Base-by-base conservation (phyloP, 2,329 filamentous ascomycete genomes). In the Claviceps purpurea region DNA sequence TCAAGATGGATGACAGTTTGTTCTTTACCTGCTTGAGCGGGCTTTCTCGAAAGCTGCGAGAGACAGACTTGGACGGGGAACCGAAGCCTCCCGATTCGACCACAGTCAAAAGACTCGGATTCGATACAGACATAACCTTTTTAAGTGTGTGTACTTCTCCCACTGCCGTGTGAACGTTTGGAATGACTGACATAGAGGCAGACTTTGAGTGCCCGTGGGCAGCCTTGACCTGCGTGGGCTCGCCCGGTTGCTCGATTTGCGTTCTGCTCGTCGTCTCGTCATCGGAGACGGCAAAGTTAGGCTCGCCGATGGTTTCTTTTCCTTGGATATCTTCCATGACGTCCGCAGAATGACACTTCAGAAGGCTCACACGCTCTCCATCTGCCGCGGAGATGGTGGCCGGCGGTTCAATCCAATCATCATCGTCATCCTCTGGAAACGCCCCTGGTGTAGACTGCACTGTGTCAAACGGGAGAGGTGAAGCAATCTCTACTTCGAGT, bases 21-120 rank as follows among this genome's bases (percentile, higher is more conserved):
- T 87, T 88, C 70, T 95, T 97, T 30, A 93, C 90, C 50, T 93
- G 89, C 67, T 90, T 95, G 54, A 96, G 68, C 5, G 89, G 89
- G 54, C 85, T 91, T 58, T 94, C 89, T 7, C 76, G 73, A 59
- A 79, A 73, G 48, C 64, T 70, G 51, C 78, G 70, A 5, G 76
- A 73, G 0, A 78, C 78, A 1, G 80, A 82, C 58, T 80, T 81
- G 2, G 70, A 65, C 56, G 76, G 70, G 65, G 77, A 70, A 65
- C 76, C 59, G 16, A 78, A 62, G 8, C 56, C 60, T 14, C 64
- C 64, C 6, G 63, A 56, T 54, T 76, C 73, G 0, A 65, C 55
- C 7, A 73, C 82, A 13, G 79, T 73, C 8, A 68, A 69, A 26
- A 76, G 65, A 18, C 72, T 64, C 6, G 76, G 73, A 54, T 81